phyloP scores from a whole-genome alignment of 2,329 filamentous ascomycete species.

The Colletotrichum gigasporum region DNA sequence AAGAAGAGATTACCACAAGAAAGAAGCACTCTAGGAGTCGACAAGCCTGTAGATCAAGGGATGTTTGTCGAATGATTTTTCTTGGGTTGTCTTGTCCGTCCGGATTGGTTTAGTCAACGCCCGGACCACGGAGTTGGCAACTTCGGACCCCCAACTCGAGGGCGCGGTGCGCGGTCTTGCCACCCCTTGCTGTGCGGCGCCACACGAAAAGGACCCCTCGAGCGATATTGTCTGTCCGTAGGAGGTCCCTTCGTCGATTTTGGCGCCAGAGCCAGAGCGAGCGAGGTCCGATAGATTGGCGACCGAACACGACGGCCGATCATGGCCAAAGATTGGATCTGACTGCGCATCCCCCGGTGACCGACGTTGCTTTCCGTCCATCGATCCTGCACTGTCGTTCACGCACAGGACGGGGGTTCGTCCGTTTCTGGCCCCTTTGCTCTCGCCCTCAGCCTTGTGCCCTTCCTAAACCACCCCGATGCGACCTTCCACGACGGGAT shows the following conservation, averaged over 20 bases:
- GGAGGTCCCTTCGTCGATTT: background rate
- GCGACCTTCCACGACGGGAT: background rate
- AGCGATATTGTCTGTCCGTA: background rate
- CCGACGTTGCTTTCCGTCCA: background rate
- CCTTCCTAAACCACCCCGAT: background rate
- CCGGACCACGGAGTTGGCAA: conserved; percentile 30
- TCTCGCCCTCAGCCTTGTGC: background rate
- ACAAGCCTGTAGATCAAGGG: conserved; percentile 4
- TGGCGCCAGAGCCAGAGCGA: background rate
- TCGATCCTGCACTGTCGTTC: background rate
- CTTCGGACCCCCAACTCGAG: conserved; percentile 32
- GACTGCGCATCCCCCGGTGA: background rate
- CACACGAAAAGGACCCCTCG: background rate
- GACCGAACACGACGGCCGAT: background rate
- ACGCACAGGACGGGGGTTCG: background rate
- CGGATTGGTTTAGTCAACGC: background rate
- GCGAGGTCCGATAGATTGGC: background rate
- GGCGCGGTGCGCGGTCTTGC: conserved; percentile 16
- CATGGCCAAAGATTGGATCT: conserved; percentile 6
- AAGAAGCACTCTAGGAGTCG: background rate
- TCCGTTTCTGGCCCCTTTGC: background rate
- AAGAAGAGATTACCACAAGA: background rate
- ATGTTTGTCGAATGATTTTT: background rate
- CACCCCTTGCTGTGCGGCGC: background rate
- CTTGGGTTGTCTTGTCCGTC: background rate